Evolutionary conservation across 345 rosid genomes (phyloP).

Genomic region (Linum trigynum): DNA sequence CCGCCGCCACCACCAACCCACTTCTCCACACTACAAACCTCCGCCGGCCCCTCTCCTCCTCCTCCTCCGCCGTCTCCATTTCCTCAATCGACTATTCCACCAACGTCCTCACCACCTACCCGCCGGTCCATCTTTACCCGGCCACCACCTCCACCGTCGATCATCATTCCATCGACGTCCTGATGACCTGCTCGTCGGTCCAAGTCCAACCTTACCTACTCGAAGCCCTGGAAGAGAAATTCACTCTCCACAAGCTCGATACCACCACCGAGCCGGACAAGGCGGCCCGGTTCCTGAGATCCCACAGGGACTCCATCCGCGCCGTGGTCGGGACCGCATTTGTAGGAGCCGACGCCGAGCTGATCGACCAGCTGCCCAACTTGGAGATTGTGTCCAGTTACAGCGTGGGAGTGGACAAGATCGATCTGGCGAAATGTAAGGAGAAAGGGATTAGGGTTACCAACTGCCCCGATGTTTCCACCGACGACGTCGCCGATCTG

Average conservation of each 20-base stretch:
- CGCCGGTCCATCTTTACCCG: too few relatives aligned
- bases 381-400: conserved; percentile 66
- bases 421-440: conserved; percentile 63
- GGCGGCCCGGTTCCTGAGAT: conserved; percentile 25
- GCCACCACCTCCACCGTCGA: neutral
- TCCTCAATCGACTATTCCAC: too few relatives aligned
- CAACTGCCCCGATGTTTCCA: conserved; percentile 79
- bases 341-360: conserved; percentile 58
- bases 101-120: too few relatives aligned
- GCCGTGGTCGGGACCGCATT: conserved; percentile 63
- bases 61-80: too few relatives aligned
- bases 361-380: conserved; percentile 56
- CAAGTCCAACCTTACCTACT: conserved; percentile 34
- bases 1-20: too few relatives aligned
- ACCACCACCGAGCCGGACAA: conserved; percentile 23
- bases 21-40: too few relatives aligned
- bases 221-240: conserved; percentile 59
- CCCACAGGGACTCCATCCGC: conserved; percentile 40
- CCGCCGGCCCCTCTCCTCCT: too few relatives aligned
- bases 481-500: conserved; percentile 83
- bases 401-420: conserved; percentile 81
- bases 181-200: conserved; percentile 56
- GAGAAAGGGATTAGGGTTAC: conserved; percentile 64
- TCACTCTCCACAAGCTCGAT: conserved; percentile 52
- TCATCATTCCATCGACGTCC: conserved; percentile 64